Evolutionary conservation across 2,329 filamentous ascomycete genomes (phyloP).

Genomic region (Neofusicoccum laricinum): DNA sequence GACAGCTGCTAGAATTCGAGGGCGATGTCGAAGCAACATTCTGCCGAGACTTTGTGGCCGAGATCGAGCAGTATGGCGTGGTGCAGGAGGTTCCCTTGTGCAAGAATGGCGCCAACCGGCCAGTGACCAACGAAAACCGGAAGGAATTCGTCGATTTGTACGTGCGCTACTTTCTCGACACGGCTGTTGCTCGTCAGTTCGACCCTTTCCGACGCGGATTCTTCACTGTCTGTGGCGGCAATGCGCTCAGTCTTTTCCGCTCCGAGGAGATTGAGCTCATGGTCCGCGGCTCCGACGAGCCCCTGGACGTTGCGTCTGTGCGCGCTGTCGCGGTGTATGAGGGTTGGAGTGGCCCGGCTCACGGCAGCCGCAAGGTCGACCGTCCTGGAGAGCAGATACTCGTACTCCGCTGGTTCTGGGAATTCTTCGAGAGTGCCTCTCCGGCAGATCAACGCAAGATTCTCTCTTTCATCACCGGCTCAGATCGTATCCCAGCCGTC

Average conservation of each 20-base stretch:
- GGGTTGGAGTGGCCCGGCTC: constrained; percentile 59
- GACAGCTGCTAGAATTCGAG: constrained; percentile 75
- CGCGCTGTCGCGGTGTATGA: constrained; percentile 78
- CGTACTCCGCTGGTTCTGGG: constrained; percentile 84
- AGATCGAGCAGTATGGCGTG: constrained; percentile 74
- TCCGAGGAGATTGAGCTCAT: constrained; percentile 90
- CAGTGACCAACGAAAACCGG: constrained; percentile 69
- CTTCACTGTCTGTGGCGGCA: constrained; percentile 86
- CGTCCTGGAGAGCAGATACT: constrained; percentile 35
- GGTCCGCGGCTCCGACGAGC: constrained; percentile 79
- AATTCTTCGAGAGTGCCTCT: constrained; percentile 66
- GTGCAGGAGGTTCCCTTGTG: constrained; percentile 67
- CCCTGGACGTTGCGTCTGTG: constrained; percentile 73
- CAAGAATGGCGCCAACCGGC: constrained; percentile 48
- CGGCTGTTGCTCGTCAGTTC: constrained; percentile 75
- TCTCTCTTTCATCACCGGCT: constrained; percentile 83
- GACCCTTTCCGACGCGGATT: constrained; percentile 94
- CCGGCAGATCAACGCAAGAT: constrained; percentile 72
- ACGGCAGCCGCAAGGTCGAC: constrained; percentile 21
- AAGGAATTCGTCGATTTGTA: constrained; percentile 86
- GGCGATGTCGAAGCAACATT: constrained; percentile 80
- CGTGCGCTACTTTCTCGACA: constrained; percentile 75
- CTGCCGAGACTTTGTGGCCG: constrained; percentile 75
- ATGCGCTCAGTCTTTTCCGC: constrained; percentile 80
- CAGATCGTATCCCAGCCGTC: constrained; percentile 85